These are phyloP conservation scores for Plectosphaerella plurivora DNA, from an alignment of 2,329 filamentous ascomycete species.

Conservation along the genomic window DNA sequence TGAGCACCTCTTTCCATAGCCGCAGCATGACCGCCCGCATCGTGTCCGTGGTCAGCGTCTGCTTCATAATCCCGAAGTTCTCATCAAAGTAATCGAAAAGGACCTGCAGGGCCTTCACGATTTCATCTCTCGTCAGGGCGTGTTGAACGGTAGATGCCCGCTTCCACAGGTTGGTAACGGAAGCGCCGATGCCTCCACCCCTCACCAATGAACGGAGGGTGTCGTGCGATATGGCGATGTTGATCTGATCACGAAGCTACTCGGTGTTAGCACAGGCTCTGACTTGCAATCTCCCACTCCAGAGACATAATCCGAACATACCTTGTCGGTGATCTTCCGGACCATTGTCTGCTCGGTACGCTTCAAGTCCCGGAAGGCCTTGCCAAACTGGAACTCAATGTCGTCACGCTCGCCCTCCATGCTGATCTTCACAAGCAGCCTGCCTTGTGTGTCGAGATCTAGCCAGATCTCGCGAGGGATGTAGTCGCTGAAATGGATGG, in stretches of 20 bases:
- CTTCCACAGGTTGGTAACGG: constrained; percentile 66
- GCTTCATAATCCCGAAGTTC: constrained; percentile 98
- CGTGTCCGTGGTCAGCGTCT: constrained; percentile 88
- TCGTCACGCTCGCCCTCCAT: constrained; percentile 99
- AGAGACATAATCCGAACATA: constrained; percentile 30
- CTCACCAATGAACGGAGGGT: constrained; percentile 72
- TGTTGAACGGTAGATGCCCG: constrained; percentile 46
- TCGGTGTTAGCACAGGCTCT: constrained; percentile 13
- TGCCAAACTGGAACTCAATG: constrained; percentile 97
- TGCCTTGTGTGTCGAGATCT: constrained; percentile 91
- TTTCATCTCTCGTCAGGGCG: constrained; percentile 63
- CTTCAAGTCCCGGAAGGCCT: constrained; percentile 92
- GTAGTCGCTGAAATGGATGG: constrained; percentile 94
- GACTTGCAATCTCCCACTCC: not conserved
- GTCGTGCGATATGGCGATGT: constrained; percentile 77
- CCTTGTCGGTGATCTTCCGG: constrained; percentile 95
- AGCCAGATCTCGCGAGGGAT: constrained; percentile 96
- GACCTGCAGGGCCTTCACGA: constrained; percentile 76
- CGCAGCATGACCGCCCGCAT: constrained; percentile 99
- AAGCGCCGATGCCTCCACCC: constrained; percentile 64
- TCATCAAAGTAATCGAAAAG: constrained; percentile 95
- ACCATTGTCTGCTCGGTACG: constrained; percentile 98
- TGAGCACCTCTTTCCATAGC: constrained; percentile 94
- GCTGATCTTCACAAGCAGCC: constrained; percentile 83
- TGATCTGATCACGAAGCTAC: constrained; percentile 89